Evolutionary conservation across 768 basidiomycete genomes (phyloP).

Genomic region (Lyophyllum atratum): DNA sequence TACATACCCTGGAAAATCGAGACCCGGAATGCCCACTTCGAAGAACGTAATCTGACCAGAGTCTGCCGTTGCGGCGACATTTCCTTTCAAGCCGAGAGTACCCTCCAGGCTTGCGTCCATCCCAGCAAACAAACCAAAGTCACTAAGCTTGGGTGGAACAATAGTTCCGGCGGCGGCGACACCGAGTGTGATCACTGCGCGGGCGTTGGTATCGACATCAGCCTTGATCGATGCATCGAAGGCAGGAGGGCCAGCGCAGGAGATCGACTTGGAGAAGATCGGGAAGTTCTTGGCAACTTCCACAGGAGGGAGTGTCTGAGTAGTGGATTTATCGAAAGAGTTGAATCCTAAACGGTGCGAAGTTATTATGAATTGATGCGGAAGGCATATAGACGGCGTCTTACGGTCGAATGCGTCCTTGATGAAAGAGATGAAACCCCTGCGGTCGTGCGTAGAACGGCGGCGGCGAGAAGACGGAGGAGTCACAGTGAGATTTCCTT

Average conservation of each 20-base stretch:
- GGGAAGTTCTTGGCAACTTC: slow-evolving; percentile 30
- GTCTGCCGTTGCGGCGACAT: slow-evolving; percentile 37
- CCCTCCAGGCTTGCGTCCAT: slow-evolving; percentile 40
- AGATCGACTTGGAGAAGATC: slow-evolving; percentile 24
- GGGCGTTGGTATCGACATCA: slow-evolving; percentile 20
- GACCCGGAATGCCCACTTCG: slow-evolving; percentile 44
- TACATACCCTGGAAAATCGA: slow-evolving; percentile 51
- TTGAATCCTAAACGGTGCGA: slow-evolving; percentile 20
- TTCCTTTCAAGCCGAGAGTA: slow-evolving; percentile 35
- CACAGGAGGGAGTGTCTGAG: slow-evolving; percentile 30
- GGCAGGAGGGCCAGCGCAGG: slow-evolving; percentile 15
- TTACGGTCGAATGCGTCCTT: slow-evolving; percentile 25
- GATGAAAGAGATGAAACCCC: slow-evolving; percentile 28
- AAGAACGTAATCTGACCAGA: slow-evolving; percentile 43
- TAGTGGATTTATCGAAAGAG: slow-evolving; percentile 30
- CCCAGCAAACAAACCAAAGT: slow-evolving; percentile 35
- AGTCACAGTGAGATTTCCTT: slow-evolving; percentile 18
- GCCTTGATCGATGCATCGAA: slow-evolving; percentile 13
- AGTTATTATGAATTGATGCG: too few species aligned
- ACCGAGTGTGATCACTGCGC: slow-evolving; percentile 26
- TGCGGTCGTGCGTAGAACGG: slow-evolving; percentile 19
- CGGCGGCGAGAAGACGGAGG: slow-evolving; percentile 35
- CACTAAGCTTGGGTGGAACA: slow-evolving; percentile 25
- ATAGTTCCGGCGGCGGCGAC: slow-evolving; percentile 24
- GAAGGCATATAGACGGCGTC: background rate